Evolutionary conservation across 2,329 filamentous ascomycete genomes (phyloP), one percentile per base, ranked within the genome.

Genomic region (Fusarium sp.): DNA sequence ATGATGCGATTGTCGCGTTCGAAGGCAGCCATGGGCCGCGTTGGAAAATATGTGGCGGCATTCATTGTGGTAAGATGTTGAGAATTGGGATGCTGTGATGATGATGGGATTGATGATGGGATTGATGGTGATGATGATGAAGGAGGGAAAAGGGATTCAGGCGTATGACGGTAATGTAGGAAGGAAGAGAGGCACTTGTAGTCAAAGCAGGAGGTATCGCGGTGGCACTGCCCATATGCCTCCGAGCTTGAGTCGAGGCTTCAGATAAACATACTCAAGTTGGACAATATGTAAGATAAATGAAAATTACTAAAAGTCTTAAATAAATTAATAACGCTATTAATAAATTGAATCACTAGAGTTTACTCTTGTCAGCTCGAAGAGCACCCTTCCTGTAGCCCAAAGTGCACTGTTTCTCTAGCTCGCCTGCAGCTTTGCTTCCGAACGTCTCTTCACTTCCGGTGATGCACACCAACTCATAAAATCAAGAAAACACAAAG

Each of bases 401-500:
- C 2, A 4, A 47, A 14, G 24, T 9, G 24, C 8, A 8, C 18
- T 26, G 44, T 18, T 28, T 10, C 24, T 20, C 24, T 15, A 28
- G n/a, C 15, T 18, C 2, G 18, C 18, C 24, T 28, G 8, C 18
- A 47, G 13, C 26, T 28, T 24, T 12, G 15, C 28, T 10, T 18
- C 24, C 0, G 11, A 14, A 26, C 7, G 11, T 14, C 24, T 20
- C 47, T 17, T 30, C 20, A n/a, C 28, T n/a, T 3, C 0, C 5
- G 15, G 7, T 4, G 20, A 6, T 12, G 20, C 4, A 26, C 8
- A 22, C n/a, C 0, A 30, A 18, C 8, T 30, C 20, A 11, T 28
- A 3, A 13, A 28, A 14, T 3, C 7, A 2, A 42, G 1, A 30
- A 4, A 11, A 10, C 1, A n/a, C 6, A 13, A 14, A 4, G 0